Evolutionary conservation across 345 rosid species (phyloP).

Genomic region (Aquilaria sinensis): DNA sequence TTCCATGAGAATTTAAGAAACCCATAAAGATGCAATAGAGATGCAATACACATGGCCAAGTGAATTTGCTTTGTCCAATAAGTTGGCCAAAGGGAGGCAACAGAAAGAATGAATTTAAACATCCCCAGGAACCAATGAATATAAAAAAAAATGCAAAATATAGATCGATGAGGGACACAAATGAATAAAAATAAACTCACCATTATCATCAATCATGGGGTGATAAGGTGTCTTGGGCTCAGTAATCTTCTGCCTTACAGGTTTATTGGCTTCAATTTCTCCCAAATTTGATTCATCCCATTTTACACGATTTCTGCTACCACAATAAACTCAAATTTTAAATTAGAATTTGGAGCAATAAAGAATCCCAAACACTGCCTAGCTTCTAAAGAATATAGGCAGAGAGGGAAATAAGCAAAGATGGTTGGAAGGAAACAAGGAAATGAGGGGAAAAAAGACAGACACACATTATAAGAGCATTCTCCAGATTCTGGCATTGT

Average conservation of each 20-base stretch:
- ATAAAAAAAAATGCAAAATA: no score
- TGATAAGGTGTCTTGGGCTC: slow-evolving; percentile 99
- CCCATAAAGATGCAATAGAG: no score
- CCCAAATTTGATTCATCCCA: slow-evolving; percentile 89
- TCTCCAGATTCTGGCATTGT: no score
- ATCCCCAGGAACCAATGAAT: no score
- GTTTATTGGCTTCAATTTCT: slow-evolving; percentile 95
- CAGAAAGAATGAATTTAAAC: no score
- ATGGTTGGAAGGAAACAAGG: not conserved
- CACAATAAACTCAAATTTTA: slow-evolving; percentile 17
- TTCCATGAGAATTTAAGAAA: no score
- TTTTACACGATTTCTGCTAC: slow-evolving; percentile 55
- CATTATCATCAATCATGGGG: slow-evolving; percentile 88
- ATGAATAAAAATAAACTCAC: slow-evolving; percentile 28
- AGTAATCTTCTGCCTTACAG: slow-evolving; percentile 93
- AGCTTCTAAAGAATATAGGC: no score
- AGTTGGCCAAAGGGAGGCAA: no score
- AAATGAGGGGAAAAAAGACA: not conserved
- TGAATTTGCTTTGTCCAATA: no score
- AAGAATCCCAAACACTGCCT: no score
- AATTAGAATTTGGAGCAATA: not conserved
- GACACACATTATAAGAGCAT: no score
- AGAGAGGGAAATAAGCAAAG: not conserved
- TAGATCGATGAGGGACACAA: not conserved
- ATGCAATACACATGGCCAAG: no score